phyloP scores from a whole-genome alignment of 805 yeast genomes.

The Candida chauliodis region DNA sequence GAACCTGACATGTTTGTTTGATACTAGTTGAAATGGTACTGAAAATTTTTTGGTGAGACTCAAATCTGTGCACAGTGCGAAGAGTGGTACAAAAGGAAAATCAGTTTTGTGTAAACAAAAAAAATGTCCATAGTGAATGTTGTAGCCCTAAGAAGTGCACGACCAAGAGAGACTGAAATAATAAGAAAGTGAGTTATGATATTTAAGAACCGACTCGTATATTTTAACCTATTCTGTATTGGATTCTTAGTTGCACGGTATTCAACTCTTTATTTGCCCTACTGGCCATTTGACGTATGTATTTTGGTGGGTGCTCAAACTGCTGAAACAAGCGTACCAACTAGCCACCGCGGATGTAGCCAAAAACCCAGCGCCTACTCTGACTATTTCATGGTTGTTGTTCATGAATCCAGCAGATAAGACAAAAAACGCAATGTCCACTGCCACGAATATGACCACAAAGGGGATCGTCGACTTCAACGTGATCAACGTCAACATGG shows the following conservation, averaged over 20 bases:
- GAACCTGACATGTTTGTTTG: slow-evolving; percentile 66
- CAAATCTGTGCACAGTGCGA: not conserved
- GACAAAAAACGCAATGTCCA: slow-evolving; percentile 54
- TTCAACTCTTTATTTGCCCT: too few relatives aligned
- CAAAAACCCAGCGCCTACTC: slow-evolving; percentile 63
- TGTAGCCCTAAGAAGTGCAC: slow-evolving; percentile 4
- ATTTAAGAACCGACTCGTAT: too few relatives aligned
- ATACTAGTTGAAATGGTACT: slow-evolving; percentile 4
- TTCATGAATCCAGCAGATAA: slow-evolving; percentile 51
- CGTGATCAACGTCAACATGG: slow-evolving; percentile 50
- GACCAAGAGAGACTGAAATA: not conserved
- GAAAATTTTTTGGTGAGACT: slow-evolving; percentile 6
- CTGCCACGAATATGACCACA: slow-evolving; percentile 51
- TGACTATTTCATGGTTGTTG: slow-evolving; percentile 34
- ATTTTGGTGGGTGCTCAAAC: slow-evolving; percentile 55
- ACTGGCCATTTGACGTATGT: slow-evolving; percentile 44
- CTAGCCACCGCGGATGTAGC: slow-evolving; percentile 52
- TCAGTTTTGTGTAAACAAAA: not conserved
- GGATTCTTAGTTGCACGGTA: too few relatives aligned
- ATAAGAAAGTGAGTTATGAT: too few relatives aligned
- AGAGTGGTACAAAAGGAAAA: not conserved
- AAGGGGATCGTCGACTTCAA: slow-evolving; percentile 63
- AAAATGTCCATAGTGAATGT: not conserved
- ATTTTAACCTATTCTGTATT: not conserved
- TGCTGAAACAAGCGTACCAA: slow-evolving; percentile 60